Base-by-base conservation (phyloP, 495 filamentous ascomycete genomes). In the Penicillium taxi region DNA sequence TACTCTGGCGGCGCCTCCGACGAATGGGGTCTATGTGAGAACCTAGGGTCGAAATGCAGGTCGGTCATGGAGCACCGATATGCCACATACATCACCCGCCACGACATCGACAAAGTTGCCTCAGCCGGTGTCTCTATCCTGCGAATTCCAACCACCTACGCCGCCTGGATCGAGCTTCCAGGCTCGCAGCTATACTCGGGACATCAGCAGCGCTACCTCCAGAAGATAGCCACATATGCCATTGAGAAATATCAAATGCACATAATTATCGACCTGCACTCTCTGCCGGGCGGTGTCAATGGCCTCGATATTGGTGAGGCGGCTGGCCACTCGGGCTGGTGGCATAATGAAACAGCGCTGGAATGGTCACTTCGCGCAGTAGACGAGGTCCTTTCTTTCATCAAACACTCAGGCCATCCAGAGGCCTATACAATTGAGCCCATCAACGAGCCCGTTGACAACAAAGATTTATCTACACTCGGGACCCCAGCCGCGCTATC, bases 141-240 rank as follows among this genome's bases (percentile, higher is more conserved):
- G 4, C 56, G 56, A 13, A 63, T 60, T 35, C 56, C 59, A 1
- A 60, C 56, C 3, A 47, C 48, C 26, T 49, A 53, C 32, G 50
- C 50, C 5, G 45, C 45, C 4, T 53, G 56, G 56, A 38, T 60
- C 32, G 29, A 47, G 2, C 35, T 58, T 0, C 54, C 56, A 0
- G 59, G 59, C 16, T 60, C 54, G 2, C 43, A 48, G 22, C 47
- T 58, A 11, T 55, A 63, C 40, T 42, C 45, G 6, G 59, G 56
- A 1, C 40, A 55, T 21, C 54, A 60, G 26, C 46, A 54, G 17
- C 26, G 37, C 6, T 44, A 56, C 27, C 39, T 63, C 5, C 44
- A 38, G 12, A 28, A 42, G 6, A 56, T 63, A 12, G 42, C 59
- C 1, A 36, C 40, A 9, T 49, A 63, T 23, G 56, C 59, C 0